Percentiles rank a stretch among this genome's conserved stretches.
These are phyloP conservation scores for Aspergillus oerlinghausenensis DNA, from an alignment of 2,329 filamentous ascomycete species.

Conservation along the genomic window DNA sequence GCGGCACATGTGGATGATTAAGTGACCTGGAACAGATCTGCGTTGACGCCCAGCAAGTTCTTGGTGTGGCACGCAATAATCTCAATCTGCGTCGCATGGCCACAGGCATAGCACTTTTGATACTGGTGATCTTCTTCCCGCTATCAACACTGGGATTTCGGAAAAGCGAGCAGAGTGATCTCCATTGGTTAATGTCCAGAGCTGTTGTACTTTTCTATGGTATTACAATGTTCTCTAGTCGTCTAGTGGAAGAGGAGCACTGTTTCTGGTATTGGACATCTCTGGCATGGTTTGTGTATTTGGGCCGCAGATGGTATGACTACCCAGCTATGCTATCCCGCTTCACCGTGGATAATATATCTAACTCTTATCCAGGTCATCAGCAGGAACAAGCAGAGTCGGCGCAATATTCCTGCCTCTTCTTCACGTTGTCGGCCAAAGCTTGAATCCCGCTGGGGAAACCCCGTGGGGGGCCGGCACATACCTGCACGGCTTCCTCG, in stretches of 20 bases:
- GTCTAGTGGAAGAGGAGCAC: not conserved
- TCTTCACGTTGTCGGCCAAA: not conserved
- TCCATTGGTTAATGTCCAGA: not conserved
- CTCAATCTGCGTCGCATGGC: not conserved
- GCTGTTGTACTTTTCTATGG: not conserved
- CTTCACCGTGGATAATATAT: too few relatives aligned
- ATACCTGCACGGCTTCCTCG: not conserved
- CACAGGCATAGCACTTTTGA: not conserved
- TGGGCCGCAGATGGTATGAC: not conserved
- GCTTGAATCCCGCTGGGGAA: not conserved
- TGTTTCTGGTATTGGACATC: not conserved
- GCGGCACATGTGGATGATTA: too few relatives aligned
- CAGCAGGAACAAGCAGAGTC: not conserved
- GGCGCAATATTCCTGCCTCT: not conserved
- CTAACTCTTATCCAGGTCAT: not conserved
- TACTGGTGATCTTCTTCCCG: not conserved
- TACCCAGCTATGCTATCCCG: too few relatives aligned
- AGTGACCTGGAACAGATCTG: not conserved
- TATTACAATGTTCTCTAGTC: not conserved
- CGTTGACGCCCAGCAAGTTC: not conserved
- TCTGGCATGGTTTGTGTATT: not conserved
- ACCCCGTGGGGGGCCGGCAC: not conserved
- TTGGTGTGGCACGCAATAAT: not conserved
- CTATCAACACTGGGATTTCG: not conserved
- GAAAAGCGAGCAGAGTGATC: not conserved